Evolutionary conservation across 75 land plant species (phyloP).

Genomic region (Pinus albicaulis): DNA sequence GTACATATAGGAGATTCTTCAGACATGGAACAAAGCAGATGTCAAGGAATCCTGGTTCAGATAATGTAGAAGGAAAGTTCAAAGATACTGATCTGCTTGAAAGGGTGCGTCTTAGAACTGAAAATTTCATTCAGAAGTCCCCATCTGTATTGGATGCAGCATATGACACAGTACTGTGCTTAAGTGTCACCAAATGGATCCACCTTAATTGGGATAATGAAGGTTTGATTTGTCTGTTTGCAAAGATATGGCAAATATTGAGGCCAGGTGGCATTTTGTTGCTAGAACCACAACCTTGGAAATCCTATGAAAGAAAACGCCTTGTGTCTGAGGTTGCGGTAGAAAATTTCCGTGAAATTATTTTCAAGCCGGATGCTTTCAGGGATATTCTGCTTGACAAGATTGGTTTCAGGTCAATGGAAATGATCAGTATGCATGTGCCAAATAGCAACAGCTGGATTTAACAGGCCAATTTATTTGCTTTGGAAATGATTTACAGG

Average conservation of each 20-base stretch:
- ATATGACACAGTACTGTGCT: constrained; percentile 47
- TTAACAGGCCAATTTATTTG: constrained; percentile 62
- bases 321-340: constrained; percentile 45
- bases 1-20: background rate
- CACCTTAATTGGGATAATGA: constrained; percentile 98
- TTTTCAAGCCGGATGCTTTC: constrained; percentile 27
- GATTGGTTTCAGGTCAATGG: constrained; percentile 79
- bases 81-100: constrained; percentile 19
- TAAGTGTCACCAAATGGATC: constrained; percentile 96
- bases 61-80: constrained; percentile 3
- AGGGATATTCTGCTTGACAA: constrained; percentile 62
- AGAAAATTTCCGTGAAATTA: constrained; percentile 17
- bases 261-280: constrained; percentile 87
- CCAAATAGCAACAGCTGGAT: constrained; percentile 50
- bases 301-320: constrained; percentile 62
- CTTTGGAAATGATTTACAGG: constrained; percentile 27
- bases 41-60: background rate
- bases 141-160: constrained; percentile 10
- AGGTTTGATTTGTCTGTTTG: constrained; percentile 73
- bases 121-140: constrained; percentile 14
- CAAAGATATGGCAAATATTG: constrained; percentile 67
- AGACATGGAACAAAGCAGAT: background rate
- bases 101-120: constrained; percentile 34
- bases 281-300: constrained; percentile 94
- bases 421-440: constrained; percentile 36